Evolutionary conservation across 2,329 filamentous ascomycete species (phyloP).

Genomic region (Microdochium bolleyi): DNA sequence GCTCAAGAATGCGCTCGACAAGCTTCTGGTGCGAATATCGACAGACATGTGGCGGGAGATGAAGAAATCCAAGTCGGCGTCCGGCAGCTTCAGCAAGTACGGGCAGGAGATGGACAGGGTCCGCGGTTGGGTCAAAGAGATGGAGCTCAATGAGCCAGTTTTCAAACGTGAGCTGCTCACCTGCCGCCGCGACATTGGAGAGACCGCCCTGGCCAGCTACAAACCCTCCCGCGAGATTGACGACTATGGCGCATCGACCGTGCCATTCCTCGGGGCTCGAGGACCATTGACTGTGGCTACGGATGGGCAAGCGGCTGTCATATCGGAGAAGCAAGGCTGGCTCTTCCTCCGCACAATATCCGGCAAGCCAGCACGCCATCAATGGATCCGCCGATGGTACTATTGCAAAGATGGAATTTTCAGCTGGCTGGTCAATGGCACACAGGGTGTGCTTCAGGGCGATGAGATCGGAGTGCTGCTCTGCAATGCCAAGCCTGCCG

Average conservation of each 20-base stretch:
- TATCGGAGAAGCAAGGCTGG: slow-evolving; percentile 88
- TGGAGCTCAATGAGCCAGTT: slow-evolving; percentile 79
- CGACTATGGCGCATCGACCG: slow-evolving; percentile 83
- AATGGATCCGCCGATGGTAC: slow-evolving; percentile 89
- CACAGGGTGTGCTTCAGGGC: slow-evolving; percentile 84
- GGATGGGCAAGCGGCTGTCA: slow-evolving; percentile 37
- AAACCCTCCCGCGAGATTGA: slow-evolving; percentile 89
- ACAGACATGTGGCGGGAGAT: slow-evolving; percentile 86
- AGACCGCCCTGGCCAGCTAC: slow-evolving; percentile 59
- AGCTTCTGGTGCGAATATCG: slow-evolving; percentile 75
- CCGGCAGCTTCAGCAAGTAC: slow-evolving; percentile 58
- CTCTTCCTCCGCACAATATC: slow-evolving; percentile 73
- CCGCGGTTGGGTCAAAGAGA: slow-evolving; percentile 85
- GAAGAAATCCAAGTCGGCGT: slow-evolving; percentile 60
- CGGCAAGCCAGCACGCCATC: slow-evolving; percentile 83
- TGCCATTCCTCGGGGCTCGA: slow-evolving; percentile 72
- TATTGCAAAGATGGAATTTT: slow-evolving; percentile 95
- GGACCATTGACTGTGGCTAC: slow-evolving; percentile 58
- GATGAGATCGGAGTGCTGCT: slow-evolving; percentile 93
- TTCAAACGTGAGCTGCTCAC: slow-evolving; percentile 76
- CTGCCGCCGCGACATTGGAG: slow-evolving; percentile 75
- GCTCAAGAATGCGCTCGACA: slow-evolving; percentile 75
- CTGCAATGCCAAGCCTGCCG: slow-evolving; percentile 84
- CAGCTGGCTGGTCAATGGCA: slow-evolving; percentile 81
- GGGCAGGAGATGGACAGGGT: slow-evolving; percentile 82